Evolutionary conservation across 805 yeast species (phyloP), one percentile per base, ranked within the genome.

Genomic region (Candida broadrunensis): DNA sequence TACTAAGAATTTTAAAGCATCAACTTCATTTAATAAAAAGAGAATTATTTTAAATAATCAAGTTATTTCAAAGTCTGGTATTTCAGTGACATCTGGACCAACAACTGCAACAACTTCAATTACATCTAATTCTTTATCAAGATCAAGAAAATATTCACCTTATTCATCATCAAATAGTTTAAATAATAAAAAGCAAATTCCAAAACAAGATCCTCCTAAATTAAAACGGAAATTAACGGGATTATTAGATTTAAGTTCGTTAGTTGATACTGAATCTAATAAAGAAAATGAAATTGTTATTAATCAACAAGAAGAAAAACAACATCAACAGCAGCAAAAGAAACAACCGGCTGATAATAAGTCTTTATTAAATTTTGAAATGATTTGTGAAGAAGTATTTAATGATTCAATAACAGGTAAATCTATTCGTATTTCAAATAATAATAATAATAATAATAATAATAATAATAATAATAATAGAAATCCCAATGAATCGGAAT

Each of bases 1-100:
- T 24, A 42, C 42, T 29, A 48, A 46, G 35, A 52, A 48, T 15
- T 64, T 67, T 48, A 60, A 59, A 20, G 74, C 72, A 3, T 68
- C 73, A 2, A 67, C 58, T 37, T 62, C 74, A 3, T 58, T 63
- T 41, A 63, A 59, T 41, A 66, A 61, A 43, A 67, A 61, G 52
- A 63, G 57, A 40, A 51, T 58, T 14, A 39, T 63, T 37, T 47
- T 57, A 42, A 56, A 54, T 29, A 58, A 53, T 23, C 50, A 52
- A 36, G 54, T 54, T 11, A 53, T 55, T 20, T 52, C 67, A 6
- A 49, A 60, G 31, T 37, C 53, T 34, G 26, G 51, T 56, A 3
- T 37, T 40, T 11, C 29, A 3, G 21, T 5, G 14, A 20, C 36
- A 5, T 25, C 17, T n/a, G 14, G 24, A 15, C 44, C 50, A 23